phyloP scores from a whole-genome alignment of 495 filamentous ascomycete genomes.

The Thermochaetoides thermophila region DNA sequence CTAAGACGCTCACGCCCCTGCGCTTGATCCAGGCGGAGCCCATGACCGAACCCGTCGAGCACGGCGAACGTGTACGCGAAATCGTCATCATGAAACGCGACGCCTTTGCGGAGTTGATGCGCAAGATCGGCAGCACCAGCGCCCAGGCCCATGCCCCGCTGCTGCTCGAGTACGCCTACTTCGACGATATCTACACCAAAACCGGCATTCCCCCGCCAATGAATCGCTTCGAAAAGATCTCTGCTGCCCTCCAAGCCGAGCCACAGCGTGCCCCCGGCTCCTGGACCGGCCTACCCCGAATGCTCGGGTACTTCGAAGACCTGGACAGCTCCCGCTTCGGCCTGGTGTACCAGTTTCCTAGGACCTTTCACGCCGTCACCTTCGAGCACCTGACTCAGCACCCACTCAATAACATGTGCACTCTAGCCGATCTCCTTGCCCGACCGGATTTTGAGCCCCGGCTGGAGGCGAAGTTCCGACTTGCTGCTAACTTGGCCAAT shows the following conservation, averaged over 20 bases:
- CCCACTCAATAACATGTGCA: slow-evolving; percentile 35
- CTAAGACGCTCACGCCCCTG: slow-evolving; percentile 26
- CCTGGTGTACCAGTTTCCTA: slow-evolving; percentile 70
- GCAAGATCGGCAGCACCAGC: slow-evolving; percentile 9
- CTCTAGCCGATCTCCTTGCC: slow-evolving; percentile 31
- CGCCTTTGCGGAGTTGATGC: slow-evolving; percentile 28
- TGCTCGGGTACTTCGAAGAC: slow-evolving; percentile 79
- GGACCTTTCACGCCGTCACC: slow-evolving; percentile 43
- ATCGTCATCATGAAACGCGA: slow-evolving; percentile 41
- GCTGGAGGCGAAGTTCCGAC: slow-evolving; percentile 66
- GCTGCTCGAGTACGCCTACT: slow-evolving; percentile 51
- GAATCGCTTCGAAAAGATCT: slow-evolving; percentile 48
- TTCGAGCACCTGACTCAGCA: slow-evolving; percentile 35
- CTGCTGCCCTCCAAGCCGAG: slow-evolving; percentile 39
- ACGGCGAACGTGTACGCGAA: slow-evolving; percentile 23
- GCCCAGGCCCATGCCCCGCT: slow-evolving; percentile 42
- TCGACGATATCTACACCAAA: slow-evolving; percentile 46
- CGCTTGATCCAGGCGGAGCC: slow-evolving; percentile 27
- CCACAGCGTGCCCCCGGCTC: slow-evolving; percentile 43
- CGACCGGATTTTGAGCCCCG: slow-evolving; percentile 41
- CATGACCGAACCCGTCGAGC: slow-evolving; percentile 21
- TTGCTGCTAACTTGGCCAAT: slow-evolving; percentile 66
- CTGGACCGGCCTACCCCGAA: slow-evolving; percentile 41
- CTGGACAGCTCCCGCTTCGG: slow-evolving; percentile 61
- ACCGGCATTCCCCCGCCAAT: slow-evolving; percentile 49